Base-by-base conservation (phyloP, 495 filamentous ascomycete genomes). In the Cryomyces antarcticus region DNA sequence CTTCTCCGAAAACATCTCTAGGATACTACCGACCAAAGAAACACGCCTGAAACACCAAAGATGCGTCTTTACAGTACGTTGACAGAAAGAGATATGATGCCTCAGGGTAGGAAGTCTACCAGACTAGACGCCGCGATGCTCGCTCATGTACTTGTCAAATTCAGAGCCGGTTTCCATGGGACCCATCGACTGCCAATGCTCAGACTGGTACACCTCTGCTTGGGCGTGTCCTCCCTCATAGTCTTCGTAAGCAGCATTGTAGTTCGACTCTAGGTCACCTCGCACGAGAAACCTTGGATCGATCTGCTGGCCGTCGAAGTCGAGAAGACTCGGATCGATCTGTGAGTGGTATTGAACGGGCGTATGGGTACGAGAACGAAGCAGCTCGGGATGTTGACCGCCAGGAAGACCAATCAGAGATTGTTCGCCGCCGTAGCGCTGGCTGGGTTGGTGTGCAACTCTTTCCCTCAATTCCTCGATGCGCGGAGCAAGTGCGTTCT, bases 321-420 rank as follows among this genome's bases (percentile, higher is more conserved):
- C 29, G 4, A 45, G 43, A 6, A 57, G 41, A 45, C 50, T 47
- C 29, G 47, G 46, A 30, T 62, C 53, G 11, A 63, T 60, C 7
- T 49, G 41, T 5, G 55, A 51, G 41, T 49, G 10, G 30, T 44
- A 41, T 36, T 66, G 64, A 24, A 24, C 17, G 2, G 17, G 17
- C 1, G 17, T 24, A 24, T 24, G 17, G 17, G 17, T 24, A 24
- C 17, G 17, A 24, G 17, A 24, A 24, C 17, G 17, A 33, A 75
- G 58, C 38, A 74, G 57, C 30, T 75, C 73, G 36, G 70, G 58
- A 44, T 72, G 68, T 5, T 62, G 51, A 31, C 53, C 67, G 30
- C 73, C 73, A 11, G 73, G 73, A 28, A 78, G 53, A 6, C 69
- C 55, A 24, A 58, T 33, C n/a, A 58, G 43, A 5, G 49, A 35